Conservation (phyloP, 169 alveolate genomes). For the Prorocentrum cordatum region DNA sequence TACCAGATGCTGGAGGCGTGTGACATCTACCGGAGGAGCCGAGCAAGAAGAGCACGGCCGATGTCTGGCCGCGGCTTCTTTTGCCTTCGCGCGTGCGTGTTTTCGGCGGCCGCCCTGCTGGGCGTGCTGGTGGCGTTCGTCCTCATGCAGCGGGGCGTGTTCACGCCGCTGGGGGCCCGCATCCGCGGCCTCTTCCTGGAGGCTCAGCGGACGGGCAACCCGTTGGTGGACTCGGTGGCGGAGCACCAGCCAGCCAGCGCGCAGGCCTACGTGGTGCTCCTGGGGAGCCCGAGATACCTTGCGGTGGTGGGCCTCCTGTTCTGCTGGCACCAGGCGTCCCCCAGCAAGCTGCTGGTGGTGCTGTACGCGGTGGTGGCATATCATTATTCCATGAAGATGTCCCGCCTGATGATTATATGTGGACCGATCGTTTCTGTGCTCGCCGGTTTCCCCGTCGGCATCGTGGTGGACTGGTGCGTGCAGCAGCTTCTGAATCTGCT, state of each 20-base stretch:
- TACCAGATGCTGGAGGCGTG: not conserved
- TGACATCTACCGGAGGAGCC: not conserved
- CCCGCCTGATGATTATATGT: slow-evolving; percentile 58
- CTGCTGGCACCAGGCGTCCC: slow-evolving; percentile 42
- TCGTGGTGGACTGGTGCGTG: slow-evolving; percentile 19
- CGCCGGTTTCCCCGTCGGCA: no score
- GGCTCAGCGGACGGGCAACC: slow-evolving; percentile 42
- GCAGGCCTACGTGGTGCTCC: not conserved
- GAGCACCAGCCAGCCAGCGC: slow-evolving; percentile 16
- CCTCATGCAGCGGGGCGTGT: not conserved
- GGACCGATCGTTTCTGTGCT: slow-evolving; percentile 63
- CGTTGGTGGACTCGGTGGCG: slow-evolving; percentile 41
- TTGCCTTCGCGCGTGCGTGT: no score
- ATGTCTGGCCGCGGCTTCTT: no score
- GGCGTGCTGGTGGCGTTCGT: no score
- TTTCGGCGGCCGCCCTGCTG: no score
- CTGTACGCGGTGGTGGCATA: slow-evolving; percentile 32
- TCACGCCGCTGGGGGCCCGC: slow-evolving; percentile 28
- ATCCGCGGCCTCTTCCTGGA: slow-evolving; percentile 45
- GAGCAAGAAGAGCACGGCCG: no score
- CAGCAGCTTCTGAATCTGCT: slow-evolving; percentile 37
- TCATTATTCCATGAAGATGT: slow-evolving; percentile 41
- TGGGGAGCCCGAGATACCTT: not conserved
- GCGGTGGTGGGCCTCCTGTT: slow-evolving; percentile 24
- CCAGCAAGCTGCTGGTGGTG: slow-evolving; percentile 18